These are phyloP conservation scores for Carnegiea gigantea DNA, from an alignment of 179 eudicot genomes.

Conservation along the genomic window DNA sequence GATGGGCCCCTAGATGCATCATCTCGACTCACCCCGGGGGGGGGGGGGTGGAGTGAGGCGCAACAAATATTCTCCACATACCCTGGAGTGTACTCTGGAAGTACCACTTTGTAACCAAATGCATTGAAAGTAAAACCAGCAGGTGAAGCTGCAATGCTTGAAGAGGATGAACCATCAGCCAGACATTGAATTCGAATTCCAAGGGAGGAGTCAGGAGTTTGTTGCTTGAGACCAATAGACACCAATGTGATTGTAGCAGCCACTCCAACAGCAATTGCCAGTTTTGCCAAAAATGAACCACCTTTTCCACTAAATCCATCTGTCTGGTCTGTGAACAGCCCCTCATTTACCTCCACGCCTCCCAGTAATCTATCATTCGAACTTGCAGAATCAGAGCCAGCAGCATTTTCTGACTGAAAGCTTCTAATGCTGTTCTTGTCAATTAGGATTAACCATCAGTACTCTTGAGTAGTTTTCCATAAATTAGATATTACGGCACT, in stretches of 20 bases:
- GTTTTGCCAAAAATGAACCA: conserved; percentile 55
- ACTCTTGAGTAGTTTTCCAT: neutral
- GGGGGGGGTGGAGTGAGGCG: neutral
- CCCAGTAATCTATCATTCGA: conserved; percentile 32
- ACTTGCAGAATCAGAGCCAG: conserved; percentile 32
- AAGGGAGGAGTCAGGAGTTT: conserved; percentile 48
- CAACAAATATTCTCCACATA: conserved; percentile 27
- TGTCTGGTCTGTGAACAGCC: conserved; percentile 31
- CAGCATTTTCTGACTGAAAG: conserved; percentile 45
- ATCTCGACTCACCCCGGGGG: neutral
- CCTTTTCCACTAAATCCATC: conserved; percentile 37
- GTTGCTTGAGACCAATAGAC: conserved; percentile 51
- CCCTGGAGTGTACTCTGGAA: conserved; percentile 92
- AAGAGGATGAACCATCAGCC: conserved; percentile 51
- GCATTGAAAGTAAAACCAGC: conserved; percentile 66
- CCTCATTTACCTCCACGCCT: conserved; percentile 36
- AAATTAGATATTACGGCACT: neutral
- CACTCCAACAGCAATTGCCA: conserved; percentile 67
- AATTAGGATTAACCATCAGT: conserved; percentile 7
- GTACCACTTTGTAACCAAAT: conserved; percentile 66
- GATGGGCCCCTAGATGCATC: neutral
- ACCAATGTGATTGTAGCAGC: conserved; percentile 64
- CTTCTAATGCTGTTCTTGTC: conserved; percentile 51
- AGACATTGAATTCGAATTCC: conserved; percentile 51
- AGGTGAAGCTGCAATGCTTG: conserved; percentile 42